Conservation (phyloP, 148 eudicot species). For the Amaranthus hypochondriacus region DNA sequence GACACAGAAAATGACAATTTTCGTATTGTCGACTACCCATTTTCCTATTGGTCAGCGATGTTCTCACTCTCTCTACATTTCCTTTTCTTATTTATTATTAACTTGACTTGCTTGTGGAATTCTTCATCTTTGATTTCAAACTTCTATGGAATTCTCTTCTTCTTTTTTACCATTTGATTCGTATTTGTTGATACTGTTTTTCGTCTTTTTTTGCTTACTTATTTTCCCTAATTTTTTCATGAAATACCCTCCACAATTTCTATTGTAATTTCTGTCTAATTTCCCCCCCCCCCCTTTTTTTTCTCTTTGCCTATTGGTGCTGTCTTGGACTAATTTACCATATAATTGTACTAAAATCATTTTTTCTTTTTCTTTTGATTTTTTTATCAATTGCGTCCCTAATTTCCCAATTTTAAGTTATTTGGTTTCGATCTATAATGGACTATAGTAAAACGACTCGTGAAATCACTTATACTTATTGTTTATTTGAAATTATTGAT, state of each 20-base stretch:
- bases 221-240: background rate
- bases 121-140: background rate
- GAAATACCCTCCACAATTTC: conserved; percentile 6
- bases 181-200: background rate
- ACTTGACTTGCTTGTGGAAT: conserved; percentile 2
- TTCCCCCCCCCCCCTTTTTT: background rate
- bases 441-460: too few species aligned
- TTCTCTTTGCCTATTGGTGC: background rate
- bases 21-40: background rate
- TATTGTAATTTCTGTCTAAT: conserved; percentile 9
- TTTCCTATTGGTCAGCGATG: conserved; percentile 7
- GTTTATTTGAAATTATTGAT: too few species aligned
- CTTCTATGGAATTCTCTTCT: background rate
- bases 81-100: background rate
- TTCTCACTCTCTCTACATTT: background rate
- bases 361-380: background rate
- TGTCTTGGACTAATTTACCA: background rate
- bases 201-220: conserved; percentile 4
- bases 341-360: background rate
- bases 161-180: background rate
- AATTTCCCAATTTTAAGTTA: too few species aligned
- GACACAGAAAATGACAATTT: background rate
- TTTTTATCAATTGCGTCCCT: too few species aligned
- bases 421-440: too few species aligned
- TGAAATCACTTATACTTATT: too few species aligned